Conservation (phyloP, 257 asterid genomes). For the Gentiana dahurica region DNA sequence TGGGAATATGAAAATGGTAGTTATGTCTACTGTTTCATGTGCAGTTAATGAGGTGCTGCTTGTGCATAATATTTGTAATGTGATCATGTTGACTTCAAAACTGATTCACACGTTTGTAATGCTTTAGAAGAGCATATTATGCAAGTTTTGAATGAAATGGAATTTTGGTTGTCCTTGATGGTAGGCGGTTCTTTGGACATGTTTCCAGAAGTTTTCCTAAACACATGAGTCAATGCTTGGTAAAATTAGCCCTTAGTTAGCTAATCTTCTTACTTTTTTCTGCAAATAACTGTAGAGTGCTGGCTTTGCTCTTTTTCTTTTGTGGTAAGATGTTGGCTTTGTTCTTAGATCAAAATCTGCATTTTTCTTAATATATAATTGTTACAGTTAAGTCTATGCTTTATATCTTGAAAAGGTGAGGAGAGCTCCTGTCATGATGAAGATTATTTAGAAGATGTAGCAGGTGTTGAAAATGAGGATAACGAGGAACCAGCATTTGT, state of each 20-base stretch:
- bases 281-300: constrained; percentile 1
- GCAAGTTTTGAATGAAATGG: too few species aligned
- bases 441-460: constrained; percentile 29
- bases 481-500: constrained; percentile 47
- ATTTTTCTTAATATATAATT: not conserved
- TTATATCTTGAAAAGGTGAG: constrained; percentile 34
- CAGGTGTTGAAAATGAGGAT: constrained; percentile 25
- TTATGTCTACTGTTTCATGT: too few species aligned
- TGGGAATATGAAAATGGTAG: too few species aligned
- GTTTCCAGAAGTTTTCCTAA: too few species aligned
- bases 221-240: constrained; percentile 1
- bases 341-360: not conserved
- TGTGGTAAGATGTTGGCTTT: not conserved
- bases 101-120: too few species aligned
- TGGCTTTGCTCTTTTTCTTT: too few species aligned
- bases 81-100: too few species aligned
- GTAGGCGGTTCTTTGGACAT: too few species aligned
- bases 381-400: constrained; percentile 3
- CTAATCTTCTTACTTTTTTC: not conserved
- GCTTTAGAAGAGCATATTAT: too few species aligned
- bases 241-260: not conserved
- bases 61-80: too few species aligned
- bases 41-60: too few species aligned
- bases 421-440: constrained; percentile 46
- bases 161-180: too few species aligned